These are phyloP conservation scores for Neonectria magnoliae DNA, from an alignment of 2,329 filamentous ascomycete genomes.

Conservation along the genomic window DNA sequence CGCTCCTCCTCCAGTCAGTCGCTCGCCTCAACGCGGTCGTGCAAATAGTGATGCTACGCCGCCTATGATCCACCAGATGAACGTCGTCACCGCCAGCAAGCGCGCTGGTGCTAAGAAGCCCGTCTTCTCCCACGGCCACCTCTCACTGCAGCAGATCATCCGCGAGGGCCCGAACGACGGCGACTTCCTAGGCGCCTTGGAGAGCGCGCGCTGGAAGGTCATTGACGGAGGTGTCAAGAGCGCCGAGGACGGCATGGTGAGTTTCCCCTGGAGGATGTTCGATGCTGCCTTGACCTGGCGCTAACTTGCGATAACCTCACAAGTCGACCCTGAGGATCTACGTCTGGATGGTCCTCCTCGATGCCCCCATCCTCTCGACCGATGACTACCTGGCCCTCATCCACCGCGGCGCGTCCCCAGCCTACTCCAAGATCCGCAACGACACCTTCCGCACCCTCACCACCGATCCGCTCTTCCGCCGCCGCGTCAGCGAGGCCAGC, in stretches of 20 bases:
- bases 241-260: constrained; percentile 84
- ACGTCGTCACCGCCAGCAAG: constrained; percentile 48
- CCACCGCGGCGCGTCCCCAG: constrained; percentile 91
- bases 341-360: constrained; percentile 93
- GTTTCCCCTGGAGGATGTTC: neutral
- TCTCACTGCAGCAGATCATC: constrained; percentile 78
- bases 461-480: constrained; percentile 95
- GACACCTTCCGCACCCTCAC: constrained; percentile 97
- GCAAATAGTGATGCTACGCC: constrained; percentile 77
- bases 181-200: constrained; percentile 72
- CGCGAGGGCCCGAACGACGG: constrained; percentile 82
- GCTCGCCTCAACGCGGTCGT: constrained; percentile 66
- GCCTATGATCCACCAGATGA: constrained; percentile 50
- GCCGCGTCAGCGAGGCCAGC: constrained; percentile 94
- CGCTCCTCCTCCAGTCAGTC: constrained; percentile 37
- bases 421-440: constrained; percentile 97
- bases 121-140: constrained; percentile 61
- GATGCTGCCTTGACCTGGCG: neutral
- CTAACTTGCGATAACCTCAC: neutral
- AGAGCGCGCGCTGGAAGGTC: constrained; percentile 77
- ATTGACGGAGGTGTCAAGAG: constrained; percentile 80
- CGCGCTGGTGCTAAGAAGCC: constrained; percentile 55
- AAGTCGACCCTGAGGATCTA: constrained; percentile 95
- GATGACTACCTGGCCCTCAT: constrained; percentile 90
- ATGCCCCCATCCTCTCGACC: constrained; percentile 84